Evolutionary conservation across 2,329 filamentous ascomycete genomes (phyloP), one percentile per base, ranked within the genome.

Genomic region (Fusarium tupiense): DNA sequence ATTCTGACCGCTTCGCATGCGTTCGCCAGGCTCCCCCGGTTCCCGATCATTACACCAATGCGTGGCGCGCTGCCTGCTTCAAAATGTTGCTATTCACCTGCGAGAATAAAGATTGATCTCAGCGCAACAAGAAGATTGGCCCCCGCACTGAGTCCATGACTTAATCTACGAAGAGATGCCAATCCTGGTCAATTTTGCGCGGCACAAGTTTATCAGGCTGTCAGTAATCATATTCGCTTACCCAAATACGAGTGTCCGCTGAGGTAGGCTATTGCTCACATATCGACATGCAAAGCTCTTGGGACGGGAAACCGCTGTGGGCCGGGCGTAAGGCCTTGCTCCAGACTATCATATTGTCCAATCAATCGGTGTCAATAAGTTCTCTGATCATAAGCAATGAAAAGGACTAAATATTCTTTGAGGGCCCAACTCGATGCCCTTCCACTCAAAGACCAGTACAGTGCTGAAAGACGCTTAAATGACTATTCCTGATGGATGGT

Each of bases 381-480:
- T 22, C 19, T 20, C 38, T 2, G 11, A 40, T 40, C 38, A 22
- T 0, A 40, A 20, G 11, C 19, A 24, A 24, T 44, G 41, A 24
- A 20, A 24, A 17, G 22, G 41, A 1, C 13, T 44, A 14, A 16
- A 16, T 12, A n/a, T 44, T 44, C 41, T 44, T 2, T 24, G n/a
- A 24, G 41, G 9, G 10, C 8, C 40, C 22, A n/a, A 2, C 5
- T 17, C 41, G 14, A 44, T 24, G 41, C 41, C 4, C 41, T 24
- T 17, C 31, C 31, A 13, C 31, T 17, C 6, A 44, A 24, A 44
- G 22, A 2, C 22, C 22, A 5, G 16, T 24, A 26, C n/a, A 24
- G n/a, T 16, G 6, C 14, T 44, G 9, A 10, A 2, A 11, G 0
- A 44, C 0, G 9, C 43, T 12, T 6, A 44, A 16, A 24, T 11